Conservation (phyloP, 1,139 yeast species). For the Blastobotrys serpentis region DNA sequence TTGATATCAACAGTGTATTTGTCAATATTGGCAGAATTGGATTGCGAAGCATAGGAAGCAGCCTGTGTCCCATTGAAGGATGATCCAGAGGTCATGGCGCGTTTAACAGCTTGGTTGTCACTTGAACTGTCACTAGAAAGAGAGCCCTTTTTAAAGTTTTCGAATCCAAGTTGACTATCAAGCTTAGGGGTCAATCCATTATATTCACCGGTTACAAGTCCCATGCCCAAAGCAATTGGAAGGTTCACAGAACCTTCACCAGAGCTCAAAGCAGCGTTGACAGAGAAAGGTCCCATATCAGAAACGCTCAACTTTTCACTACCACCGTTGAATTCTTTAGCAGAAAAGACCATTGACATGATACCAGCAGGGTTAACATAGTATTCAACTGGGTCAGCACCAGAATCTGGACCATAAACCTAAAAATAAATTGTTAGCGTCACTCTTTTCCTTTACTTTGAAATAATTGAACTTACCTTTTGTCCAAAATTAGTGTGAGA, state of each 20-base stretch:
- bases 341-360: constrained; percentile 56
- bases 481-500: constrained; percentile 52
- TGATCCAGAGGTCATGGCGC: background rate
- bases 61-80: constrained; percentile 3
- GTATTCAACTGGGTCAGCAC: constrained; percentile 43
- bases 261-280: constrained; percentile 48
- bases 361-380: constrained; percentile 56
- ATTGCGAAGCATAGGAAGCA: too few relatives aligned
- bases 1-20: constrained; percentile 59
- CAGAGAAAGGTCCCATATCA: constrained; percentile 59
- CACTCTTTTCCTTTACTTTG: too few relatives aligned
- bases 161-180: constrained; percentile 54
- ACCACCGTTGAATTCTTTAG: constrained; percentile 43
- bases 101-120: background rate
- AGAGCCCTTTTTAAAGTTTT: constrained; percentile 44
- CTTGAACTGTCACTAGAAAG: constrained; percentile 7
- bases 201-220: constrained; percentile 66
- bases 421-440: background rate
- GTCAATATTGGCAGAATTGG: too few relatives aligned
- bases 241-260: constrained; percentile 34
- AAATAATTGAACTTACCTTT: constrained; percentile 40
- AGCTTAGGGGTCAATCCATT: constrained; percentile 57
- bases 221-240: constrained; percentile 72
- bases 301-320: constrained; percentile 41
- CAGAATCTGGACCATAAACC: constrained; percentile 38